Evolutionary conservation across 352 stramenopile genomes (phyloP).

Genomic region (Globisporangium barbulae): DNA sequence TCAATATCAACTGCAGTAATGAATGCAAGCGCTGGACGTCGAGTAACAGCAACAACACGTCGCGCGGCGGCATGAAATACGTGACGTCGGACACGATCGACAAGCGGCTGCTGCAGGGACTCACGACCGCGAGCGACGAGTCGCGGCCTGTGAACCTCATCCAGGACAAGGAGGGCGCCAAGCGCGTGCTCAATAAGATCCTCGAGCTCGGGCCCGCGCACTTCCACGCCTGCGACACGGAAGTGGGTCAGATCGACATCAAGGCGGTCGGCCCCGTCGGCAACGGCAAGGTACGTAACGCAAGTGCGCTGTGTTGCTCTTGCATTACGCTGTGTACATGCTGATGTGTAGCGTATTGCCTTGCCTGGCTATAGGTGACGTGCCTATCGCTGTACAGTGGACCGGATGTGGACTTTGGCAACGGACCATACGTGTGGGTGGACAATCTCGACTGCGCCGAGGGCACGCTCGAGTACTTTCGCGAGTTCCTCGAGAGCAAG

Average conservation of each 20-base stretch:
- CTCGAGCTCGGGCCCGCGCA: constrained; percentile 53
- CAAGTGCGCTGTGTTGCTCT: no score
- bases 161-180: constrained; percentile 61
- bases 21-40: neutral
- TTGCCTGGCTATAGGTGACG: constrained; percentile 69
- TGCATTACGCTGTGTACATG: no score
- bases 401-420: constrained; percentile 95
- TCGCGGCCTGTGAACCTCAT: constrained; percentile 71
- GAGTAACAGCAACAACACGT: neutral
- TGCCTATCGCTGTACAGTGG: constrained; percentile 97
- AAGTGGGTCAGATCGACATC: constrained; percentile 97
- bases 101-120: constrained; percentile 42
- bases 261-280: constrained; percentile 93
- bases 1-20: neutral
- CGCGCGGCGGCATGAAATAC: constrained; percentile 35
- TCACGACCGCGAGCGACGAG: constrained; percentile 68
- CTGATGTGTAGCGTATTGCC: no score
- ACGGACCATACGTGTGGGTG: constrained; percentile 89
- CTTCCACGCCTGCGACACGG: constrained; percentile 97
- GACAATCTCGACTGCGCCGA: constrained; percentile 92
- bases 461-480: constrained; percentile 75
- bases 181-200: constrained; percentile 62
- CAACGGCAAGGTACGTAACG: constrained; percentile 81
- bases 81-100: constrained; percentile 74
- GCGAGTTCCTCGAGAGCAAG: constrained; percentile 91